Conservation (phyloP, 495 filamentous ascomycete genomes). For the Clavariopsis aquatica region DNA sequence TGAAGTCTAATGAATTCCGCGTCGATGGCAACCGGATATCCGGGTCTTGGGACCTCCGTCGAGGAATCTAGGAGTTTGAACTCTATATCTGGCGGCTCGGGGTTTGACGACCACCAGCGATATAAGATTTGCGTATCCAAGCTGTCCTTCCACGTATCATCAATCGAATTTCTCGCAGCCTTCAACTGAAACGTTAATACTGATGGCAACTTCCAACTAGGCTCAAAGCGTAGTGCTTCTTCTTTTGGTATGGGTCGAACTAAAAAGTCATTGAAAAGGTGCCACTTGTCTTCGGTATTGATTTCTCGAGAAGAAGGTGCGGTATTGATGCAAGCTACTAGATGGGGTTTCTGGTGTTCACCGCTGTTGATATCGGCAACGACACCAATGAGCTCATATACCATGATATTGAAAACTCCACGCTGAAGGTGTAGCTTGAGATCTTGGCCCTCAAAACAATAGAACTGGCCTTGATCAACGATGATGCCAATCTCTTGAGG, state of each 20-base stretch:
- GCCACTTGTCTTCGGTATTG: slow-evolving; percentile 68
- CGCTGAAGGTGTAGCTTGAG: slow-evolving; percentile 66
- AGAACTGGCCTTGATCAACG: slow-evolving; percentile 76
- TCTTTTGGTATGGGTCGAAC: slow-evolving; percentile 75
- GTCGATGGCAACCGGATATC: slow-evolving; percentile 83
- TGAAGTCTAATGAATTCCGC: slow-evolving; percentile 93
- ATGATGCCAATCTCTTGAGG: slow-evolving; percentile 90
- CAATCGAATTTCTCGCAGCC: slow-evolving; percentile 68
- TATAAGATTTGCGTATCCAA: slow-evolving; percentile 84
- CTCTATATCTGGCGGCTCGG: slow-evolving; percentile 26
- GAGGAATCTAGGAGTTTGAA: slow-evolving; percentile 62
- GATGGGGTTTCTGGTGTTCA: slow-evolving; percentile 80
- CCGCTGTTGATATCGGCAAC: slow-evolving; percentile 84
- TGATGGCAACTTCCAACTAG: slow-evolving; percentile 86
- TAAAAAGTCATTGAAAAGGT: slow-evolving; percentile 95
- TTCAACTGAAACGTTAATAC: slow-evolving; percentile 84
- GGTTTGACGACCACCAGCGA: slow-evolving; percentile 56
- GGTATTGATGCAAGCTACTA: slow-evolving; percentile 88
- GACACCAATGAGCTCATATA: slow-evolving; percentile 91
- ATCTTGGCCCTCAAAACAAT: slow-evolving; percentile 88
- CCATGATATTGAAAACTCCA: slow-evolving; percentile 65
- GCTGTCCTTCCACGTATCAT: slow-evolving; percentile 79
- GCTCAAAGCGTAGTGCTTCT: slow-evolving; percentile 85
- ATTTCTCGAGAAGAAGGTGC: slow-evolving; percentile 63
- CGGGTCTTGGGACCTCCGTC: slow-evolving; percentile 65